A percentile compares a stretch with the other conserved stretches of the same genome.
Evolutionary conservation across 352 stramenopile genomes (phyloP).

Genomic region (Globisporangium cylindrosporum): DNA sequence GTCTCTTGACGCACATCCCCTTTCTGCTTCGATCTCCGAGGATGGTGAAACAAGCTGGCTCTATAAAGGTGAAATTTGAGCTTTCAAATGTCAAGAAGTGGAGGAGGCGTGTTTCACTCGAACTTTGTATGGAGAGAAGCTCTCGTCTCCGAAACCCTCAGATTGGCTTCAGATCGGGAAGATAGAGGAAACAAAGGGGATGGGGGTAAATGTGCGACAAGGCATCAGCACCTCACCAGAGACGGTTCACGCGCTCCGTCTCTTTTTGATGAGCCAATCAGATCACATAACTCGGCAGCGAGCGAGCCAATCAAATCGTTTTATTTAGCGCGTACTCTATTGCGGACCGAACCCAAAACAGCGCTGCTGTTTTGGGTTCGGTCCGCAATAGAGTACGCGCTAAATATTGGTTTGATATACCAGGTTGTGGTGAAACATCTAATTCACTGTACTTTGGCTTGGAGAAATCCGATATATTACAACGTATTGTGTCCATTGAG

Average conservation of each 20-base stretch:
- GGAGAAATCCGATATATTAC: no score
- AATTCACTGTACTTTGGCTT: no score
- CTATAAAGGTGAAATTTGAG: background rate
- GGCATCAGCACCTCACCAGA: background rate
- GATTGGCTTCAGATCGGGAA: background rate
- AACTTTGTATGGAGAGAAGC: background rate
- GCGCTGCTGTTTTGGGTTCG: no score
- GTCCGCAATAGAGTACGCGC: no score
- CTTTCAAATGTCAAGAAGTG: background rate
- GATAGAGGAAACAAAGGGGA: background rate
- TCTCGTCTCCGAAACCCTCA: background rate
- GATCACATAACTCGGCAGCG: background rate
- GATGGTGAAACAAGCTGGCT: background rate
- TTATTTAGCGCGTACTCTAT: no score
- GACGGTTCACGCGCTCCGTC: background rate
- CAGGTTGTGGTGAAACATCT: no score
- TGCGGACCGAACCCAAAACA: no score
- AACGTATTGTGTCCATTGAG: no score
- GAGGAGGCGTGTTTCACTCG: background rate
- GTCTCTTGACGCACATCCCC: background rate
- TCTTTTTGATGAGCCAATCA: background rate
- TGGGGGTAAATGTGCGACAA: background rate
- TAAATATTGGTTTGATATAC: no score
- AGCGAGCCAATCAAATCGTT: no score
- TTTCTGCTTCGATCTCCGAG: background rate